Evolutionary conservation across 2,329 filamentous ascomycete genomes (phyloP).

Genomic region (Zymoseptoria pseudotritici): DNA sequence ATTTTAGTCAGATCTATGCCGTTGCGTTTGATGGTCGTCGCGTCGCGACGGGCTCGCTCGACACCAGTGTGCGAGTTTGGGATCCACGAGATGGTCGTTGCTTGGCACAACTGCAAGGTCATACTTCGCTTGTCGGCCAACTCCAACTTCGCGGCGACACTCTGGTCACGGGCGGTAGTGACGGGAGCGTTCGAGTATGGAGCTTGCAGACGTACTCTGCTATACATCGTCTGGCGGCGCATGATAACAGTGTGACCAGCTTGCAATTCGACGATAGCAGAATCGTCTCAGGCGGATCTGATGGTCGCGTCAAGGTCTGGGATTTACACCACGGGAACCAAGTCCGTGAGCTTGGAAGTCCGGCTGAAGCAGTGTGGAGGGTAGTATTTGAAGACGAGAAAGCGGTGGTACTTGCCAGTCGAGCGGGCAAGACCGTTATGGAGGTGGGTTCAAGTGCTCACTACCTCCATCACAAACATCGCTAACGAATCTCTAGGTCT

Average conservation of each 20-base stretch:
- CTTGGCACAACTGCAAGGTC: slow-evolving; percentile 86
- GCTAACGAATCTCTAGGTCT: slow-evolving; percentile 55
- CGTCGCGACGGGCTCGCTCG: slow-evolving; percentile 89
- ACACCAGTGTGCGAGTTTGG: slow-evolving; percentile 96
- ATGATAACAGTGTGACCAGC: slow-evolving; percentile 97
- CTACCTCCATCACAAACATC: neutral
- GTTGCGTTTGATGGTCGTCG: slow-evolving; percentile 93
- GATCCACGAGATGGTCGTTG: slow-evolving; percentile 57
- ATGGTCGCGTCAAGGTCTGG: slow-evolving; percentile 98
- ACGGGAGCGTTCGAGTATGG: slow-evolving; percentile 95
- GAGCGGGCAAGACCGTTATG: slow-evolving; percentile 85
- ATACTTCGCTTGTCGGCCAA: slow-evolving; percentile 93
- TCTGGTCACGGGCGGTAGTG: slow-evolving; percentile 89
- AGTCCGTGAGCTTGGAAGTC: slow-evolving; percentile 82
- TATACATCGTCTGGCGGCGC: slow-evolving; percentile 88
- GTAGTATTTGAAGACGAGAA: slow-evolving; percentile 98
- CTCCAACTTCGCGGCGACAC: slow-evolving; percentile 93
- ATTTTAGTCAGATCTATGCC: slow-evolving; percentile 98
- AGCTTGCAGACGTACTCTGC: slow-evolving; percentile 82
- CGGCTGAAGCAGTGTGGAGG: slow-evolving; percentile 92
- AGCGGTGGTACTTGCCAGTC: slow-evolving; percentile 87
- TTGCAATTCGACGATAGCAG: slow-evolving; percentile 93
- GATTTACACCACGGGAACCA: slow-evolving; percentile 85
- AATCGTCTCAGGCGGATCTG: slow-evolving; percentile 91
- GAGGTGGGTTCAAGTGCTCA: slow-evolving; percentile 55